A percentile compares a stretch with the other conserved stretches of the same genome.
phyloP scores from a whole-genome alignment of 73 alveolate genomes.

The Halteria grandinella region DNA sequence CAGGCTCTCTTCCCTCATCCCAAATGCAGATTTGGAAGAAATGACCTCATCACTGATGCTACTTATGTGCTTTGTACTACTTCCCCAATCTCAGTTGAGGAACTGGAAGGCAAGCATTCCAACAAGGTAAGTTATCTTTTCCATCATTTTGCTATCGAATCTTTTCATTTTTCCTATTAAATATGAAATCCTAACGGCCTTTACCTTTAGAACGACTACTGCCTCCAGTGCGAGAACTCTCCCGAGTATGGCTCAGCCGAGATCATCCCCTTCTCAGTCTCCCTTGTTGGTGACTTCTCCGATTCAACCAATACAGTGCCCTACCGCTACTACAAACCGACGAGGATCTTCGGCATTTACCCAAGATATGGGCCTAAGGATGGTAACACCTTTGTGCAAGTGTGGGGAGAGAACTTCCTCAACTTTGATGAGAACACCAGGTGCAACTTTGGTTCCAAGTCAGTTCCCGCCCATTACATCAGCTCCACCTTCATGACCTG shows the following conservation, averaged over 20 bases:
- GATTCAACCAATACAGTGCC: conserved; percentile 82
- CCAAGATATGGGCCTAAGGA: conserved; percentile 94
- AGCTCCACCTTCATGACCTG: conserved; percentile 80
- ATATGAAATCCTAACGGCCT: conserved; percentile 38
- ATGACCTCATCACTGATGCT: conserved; percentile 77
- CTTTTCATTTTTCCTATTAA: neutral
- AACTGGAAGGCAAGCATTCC: conserved; percentile 31
- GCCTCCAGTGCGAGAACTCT: conserved; percentile 90
- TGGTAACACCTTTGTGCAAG: conserved; percentile 88
- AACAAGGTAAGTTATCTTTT: conserved; percentile 28
- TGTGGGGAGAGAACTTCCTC: conserved; percentile 90
- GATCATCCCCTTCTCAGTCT: conserved; percentile 88
- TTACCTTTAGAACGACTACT: conserved; percentile 76
- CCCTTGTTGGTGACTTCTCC: conserved; percentile 90
- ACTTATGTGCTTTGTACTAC: conserved; percentile 89
- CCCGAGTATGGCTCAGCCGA: conserved; percentile 72
- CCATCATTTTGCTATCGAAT: neutral
- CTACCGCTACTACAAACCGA: conserved; percentile 80
- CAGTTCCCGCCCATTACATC: conserved; percentile 83
- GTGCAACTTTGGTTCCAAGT: conserved; percentile 91
- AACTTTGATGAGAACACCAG: conserved; percentile 91
- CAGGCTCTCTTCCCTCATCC: conserved; percentile 80
- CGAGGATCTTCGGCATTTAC: conserved; percentile 74
- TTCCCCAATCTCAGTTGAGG: conserved; percentile 62
- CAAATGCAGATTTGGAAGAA: conserved; percentile 87